Evolutionary conservation across 164 flowering plant species (phyloP), one percentile per base, ranked within the genome.

Genomic region (Litsea cubeba): DNA sequence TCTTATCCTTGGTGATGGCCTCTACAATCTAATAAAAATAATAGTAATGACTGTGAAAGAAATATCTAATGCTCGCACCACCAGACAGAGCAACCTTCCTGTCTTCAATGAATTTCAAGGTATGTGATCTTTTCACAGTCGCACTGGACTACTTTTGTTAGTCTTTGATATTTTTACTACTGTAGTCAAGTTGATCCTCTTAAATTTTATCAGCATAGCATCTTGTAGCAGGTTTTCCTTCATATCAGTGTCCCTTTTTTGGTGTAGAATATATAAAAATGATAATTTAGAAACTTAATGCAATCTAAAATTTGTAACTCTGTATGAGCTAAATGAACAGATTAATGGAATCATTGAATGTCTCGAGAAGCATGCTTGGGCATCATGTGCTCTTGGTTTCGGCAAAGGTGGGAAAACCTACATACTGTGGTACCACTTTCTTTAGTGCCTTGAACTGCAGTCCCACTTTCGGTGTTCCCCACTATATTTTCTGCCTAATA

Each of bases 11-110:
- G 98, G 99, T 8, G 99, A 96, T 83, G 98, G 99, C 57, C 84
- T 96, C 54, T 96, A 96, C 81, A 94, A 94, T 84, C 82, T 96
- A 87, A 78, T 96, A 76, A 96, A 96, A 89, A 94, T 94, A 78
- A 82, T 96, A 76, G 65, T 79, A 26, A 72, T 92, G 62, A 90
- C 97, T 46, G 22, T 78, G 1, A 95, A 80, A 82, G 97, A 91
- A 82, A 71, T 93, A 62, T 79, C 80, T 76, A 85, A 79, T 68
- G 80, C 63, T 74, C 80, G 81, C 74, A 78, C 84, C 74, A 78
- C 83, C 67, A 87, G 80, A 70, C 65, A 80, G 60, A 76, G 40
- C 20, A 57, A 72, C 76, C 88, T 95, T 79, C 98, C 99, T 69
- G 74, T 88, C 60, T 49, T 81, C 70, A 74, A 23, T 26, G 94